These are phyloP conservation scores for Tylopilus sp. DNA, from an alignment of 1,284 basidiomycete genomes.

Conservation along the genomic window DNA sequence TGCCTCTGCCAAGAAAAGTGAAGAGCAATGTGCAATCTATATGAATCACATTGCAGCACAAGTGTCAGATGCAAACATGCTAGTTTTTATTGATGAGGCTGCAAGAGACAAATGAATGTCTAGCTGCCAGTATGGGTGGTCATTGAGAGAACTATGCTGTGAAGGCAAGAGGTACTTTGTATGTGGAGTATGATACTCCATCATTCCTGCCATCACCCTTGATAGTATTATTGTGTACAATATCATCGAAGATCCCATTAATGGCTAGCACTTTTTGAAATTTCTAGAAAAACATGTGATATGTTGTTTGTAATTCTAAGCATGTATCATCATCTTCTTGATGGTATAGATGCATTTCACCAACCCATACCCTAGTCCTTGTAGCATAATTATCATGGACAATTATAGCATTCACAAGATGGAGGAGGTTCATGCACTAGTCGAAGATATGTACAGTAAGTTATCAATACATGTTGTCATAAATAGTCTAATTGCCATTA, in stretches of 20 bases:
- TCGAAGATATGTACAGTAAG: too few species aligned
- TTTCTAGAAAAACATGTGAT: slow-evolving; percentile 7
- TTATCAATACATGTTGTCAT: too few species aligned
- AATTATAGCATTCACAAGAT: slow-evolving; percentile 19
- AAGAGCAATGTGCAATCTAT: background rate
- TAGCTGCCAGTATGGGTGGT: background rate
- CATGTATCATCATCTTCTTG: background rate
- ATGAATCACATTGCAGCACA: slow-evolving; percentile 4
- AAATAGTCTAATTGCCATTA: too few species aligned
- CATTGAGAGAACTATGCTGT: background rate
- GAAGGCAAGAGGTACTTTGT: background rate
- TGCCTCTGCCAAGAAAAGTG: background rate
- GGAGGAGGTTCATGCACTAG: too few species aligned
- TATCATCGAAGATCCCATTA: slow-evolving; percentile 19
- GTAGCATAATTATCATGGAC: slow-evolving; percentile 4
- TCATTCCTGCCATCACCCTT: slow-evolving; percentile 22
- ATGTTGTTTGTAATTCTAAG: background rate
- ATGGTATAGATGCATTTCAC: background rate
- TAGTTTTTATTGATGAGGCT: slow-evolving; percentile 1
- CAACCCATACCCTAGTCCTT: background rate
- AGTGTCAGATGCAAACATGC: background rate
- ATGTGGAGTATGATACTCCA: background rate
- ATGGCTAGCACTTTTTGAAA: background rate
- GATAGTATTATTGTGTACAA: slow-evolving; percentile 30
- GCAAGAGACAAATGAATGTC: slow-evolving; percentile 17